These are phyloP conservation scores for Aristolochia contorta DNA, from an alignment of 164 flowering plant species.

Conservation along the genomic window DNA sequence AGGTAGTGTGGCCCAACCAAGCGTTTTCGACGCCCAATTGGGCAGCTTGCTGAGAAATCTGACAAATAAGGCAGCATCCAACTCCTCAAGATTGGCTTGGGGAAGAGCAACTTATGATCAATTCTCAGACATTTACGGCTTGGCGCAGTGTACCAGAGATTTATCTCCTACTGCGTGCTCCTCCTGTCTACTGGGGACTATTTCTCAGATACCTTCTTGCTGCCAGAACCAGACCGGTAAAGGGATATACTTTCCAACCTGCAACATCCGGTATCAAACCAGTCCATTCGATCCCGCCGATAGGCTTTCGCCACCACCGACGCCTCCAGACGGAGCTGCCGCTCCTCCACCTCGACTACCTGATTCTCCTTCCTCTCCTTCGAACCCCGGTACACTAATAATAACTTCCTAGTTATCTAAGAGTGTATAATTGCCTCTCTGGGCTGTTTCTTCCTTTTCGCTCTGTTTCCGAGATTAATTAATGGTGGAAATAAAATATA, in stretches of 20 bases:
- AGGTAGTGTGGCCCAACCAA: background rate
- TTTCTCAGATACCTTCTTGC: conserved; percentile 3
- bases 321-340: too few species aligned
- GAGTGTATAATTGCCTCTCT: background rate
- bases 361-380: background rate
- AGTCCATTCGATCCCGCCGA: conserved; percentile 12
- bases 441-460: background rate
- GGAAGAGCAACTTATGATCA: background rate
- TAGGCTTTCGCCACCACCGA: background rate
- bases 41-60: conserved; percentile 1
- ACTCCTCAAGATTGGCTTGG: background rate
- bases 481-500: background rate
- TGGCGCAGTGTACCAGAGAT: conserved; percentile 37
- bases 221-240: conserved; percentile 21
- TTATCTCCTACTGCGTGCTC: conserved; percentile 16
- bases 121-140: conserved; percentile 11
- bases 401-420: background rate
- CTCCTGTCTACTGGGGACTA: conserved; percentile 15
- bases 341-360: background rate
- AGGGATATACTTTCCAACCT: conserved; percentile 20
- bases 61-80: background rate
- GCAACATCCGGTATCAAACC: conserved; percentile 30
- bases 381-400: too few species aligned
- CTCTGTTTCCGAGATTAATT: background rate
- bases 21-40: background rate